phyloP scores from a whole-genome alignment of 73 alveolate species.

The Durusdinium trenchii region DNA sequence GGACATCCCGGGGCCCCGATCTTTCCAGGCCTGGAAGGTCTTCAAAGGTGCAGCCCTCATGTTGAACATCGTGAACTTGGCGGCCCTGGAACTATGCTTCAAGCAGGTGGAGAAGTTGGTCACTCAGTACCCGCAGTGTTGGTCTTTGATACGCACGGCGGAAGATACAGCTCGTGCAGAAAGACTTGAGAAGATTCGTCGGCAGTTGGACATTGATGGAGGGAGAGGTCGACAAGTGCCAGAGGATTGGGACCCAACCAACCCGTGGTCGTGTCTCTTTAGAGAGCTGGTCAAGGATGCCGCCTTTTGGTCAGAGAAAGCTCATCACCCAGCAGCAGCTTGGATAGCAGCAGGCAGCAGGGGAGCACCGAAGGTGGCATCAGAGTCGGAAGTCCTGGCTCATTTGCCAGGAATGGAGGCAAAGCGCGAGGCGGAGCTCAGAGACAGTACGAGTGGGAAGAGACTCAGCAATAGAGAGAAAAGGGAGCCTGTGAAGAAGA shows the following conservation, averaged over 20 bases:
- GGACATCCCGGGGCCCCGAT: constrained; percentile 6
- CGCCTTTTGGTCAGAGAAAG: neutral
- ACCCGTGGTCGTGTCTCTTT: neutral
- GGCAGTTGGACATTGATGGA: neutral
- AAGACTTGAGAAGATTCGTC: neutral
- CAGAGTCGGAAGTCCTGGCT: neutral
- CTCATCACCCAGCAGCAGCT: constrained; percentile 15
- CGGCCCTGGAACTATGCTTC: neutral
- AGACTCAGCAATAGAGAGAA: neutral
- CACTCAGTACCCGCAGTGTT: neutral
- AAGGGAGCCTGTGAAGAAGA: neutral
- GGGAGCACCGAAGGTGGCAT: neutral
- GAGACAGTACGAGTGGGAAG: neutral
- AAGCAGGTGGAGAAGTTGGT: neutral
- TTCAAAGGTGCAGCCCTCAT: neutral
- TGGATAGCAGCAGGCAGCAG: constrained; percentile 12
- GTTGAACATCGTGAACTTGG: neutral
- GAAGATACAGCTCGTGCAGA: constrained; percentile 36
- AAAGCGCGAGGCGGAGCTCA: neutral
- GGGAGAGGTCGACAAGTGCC: neutral
- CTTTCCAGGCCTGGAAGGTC: constrained; percentile 35
- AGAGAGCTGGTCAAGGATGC: constrained; percentile 14
- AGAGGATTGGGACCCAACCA: neutral
- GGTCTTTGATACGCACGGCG: constrained; percentile 1
- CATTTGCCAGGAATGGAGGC: neutral